Percentiles rank a stretch among this genome's conserved stretches.
Evolutionary conservation across 73 alveolate species (phyloP).

Genomic region (Tetrahymena borealis): DNA sequence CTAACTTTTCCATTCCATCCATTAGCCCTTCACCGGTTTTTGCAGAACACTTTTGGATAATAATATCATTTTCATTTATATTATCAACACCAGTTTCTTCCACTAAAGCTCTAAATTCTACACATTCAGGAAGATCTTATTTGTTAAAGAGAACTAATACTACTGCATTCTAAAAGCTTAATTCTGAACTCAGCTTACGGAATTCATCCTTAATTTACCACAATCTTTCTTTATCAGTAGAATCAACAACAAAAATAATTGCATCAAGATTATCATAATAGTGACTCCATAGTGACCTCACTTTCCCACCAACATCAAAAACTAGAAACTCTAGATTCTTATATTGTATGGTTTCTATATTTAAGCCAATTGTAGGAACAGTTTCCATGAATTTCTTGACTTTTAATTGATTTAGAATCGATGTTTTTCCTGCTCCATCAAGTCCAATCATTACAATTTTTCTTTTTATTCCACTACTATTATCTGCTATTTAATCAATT

Average conservation of each 20-base stretch:
- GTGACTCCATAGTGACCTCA: conserved; percentile 73
- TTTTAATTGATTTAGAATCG: conserved; percentile 53
- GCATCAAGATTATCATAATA: conserved; percentile 82
- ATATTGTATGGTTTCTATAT: conserved; percentile 56
- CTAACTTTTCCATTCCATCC: conserved; percentile 50
- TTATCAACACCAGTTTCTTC: conserved; percentile 24
- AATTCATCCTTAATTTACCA: conserved; percentile 75
- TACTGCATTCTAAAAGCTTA: conserved; percentile 29
- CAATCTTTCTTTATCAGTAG: conserved; percentile 72
- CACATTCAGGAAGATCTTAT: conserved; percentile 3
- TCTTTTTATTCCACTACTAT: conserved; percentile 35
- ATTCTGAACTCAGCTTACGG: conserved; percentile 20
- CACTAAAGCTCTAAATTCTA: conserved; percentile 9
- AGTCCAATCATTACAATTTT: conserved; percentile 71
- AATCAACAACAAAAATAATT: conserved; percentile 80
- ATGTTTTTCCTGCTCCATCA: conserved; percentile 78
- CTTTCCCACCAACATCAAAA: conserved; percentile 84
- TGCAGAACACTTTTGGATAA: conserved; percentile 50
- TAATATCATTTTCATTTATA: conserved; percentile 17
- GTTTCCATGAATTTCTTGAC: conserved; percentile 51
- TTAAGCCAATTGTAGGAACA: conserved; percentile 74
- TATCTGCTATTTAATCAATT: background rate
- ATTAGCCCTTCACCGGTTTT: conserved; percentile 56
- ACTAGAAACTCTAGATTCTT: conserved; percentile 53
- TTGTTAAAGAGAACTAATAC: conserved; percentile 18